Percentiles rank a stretch among this genome's conserved stretches.
These are phyloP conservation scores for Irpex sp. DNA, from an alignment of 1,284 basidiomycete genomes.

Conservation along the genomic window DNA sequence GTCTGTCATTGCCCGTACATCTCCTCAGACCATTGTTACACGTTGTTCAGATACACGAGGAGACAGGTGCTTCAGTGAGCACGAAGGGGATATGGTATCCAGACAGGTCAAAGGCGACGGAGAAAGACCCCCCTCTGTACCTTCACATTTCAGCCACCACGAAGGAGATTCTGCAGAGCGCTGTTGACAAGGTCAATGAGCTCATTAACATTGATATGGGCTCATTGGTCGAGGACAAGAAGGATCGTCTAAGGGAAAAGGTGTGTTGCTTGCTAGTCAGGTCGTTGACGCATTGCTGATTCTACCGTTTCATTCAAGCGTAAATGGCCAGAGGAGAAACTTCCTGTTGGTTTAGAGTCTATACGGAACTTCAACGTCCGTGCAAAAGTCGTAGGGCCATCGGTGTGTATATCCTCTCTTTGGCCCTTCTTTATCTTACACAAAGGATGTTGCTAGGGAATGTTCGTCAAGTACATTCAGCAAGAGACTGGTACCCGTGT, in stretches of 20 bases:
- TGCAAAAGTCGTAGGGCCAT: slow-evolving; percentile 95
- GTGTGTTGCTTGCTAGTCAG: slow-evolving; percentile 29
- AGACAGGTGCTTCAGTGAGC: slow-evolving; percentile 86
- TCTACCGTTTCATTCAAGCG: slow-evolving; percentile 39
- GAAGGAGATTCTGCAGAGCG: slow-evolving; percentile 76
- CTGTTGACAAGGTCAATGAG: slow-evolving; percentile 82
- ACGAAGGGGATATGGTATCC: slow-evolving; percentile 96
- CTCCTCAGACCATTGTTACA: not conserved
- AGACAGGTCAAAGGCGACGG: slow-evolving; percentile 83
- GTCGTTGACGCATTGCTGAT: not conserved
- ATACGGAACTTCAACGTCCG: slow-evolving; percentile 97
- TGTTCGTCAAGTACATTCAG: slow-evolving; percentile 99
- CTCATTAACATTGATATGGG: slow-evolving; percentile 85
- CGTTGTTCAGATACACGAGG: slow-evolving; percentile 71
- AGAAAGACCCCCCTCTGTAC: slow-evolving; percentile 92
- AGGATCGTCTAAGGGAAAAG: slow-evolving; percentile 57
- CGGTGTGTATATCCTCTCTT: slow-evolving; percentile 41
- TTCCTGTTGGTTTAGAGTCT: slow-evolving; percentile 83
- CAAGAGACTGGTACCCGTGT: slow-evolving; percentile 94
- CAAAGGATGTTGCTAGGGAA: slow-evolving; percentile 51
- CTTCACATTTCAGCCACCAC: slow-evolving; percentile 89
- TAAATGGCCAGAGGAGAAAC: slow-evolving; percentile 96
- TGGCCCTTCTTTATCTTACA: no score
- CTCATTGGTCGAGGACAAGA: slow-evolving; percentile 85
- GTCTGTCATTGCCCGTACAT: not conserved